Evolutionary conservation across 352 stramenopile genomes (phyloP), one percentile per base, ranked within the genome.

Genomic region (Lagenidium giganteum): DNA sequence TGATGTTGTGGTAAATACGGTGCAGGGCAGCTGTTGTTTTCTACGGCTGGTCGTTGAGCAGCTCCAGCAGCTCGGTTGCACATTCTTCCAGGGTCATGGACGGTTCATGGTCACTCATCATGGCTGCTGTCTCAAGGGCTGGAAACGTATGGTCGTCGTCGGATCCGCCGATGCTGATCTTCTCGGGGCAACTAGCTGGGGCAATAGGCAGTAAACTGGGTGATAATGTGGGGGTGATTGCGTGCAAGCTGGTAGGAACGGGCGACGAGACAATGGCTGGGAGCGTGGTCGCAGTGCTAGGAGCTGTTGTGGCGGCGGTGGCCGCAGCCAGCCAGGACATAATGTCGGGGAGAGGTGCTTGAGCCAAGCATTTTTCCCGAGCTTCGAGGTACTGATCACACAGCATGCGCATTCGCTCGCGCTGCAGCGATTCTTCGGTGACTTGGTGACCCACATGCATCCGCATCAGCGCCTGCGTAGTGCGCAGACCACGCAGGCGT

Each of bases 401-500:
- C 44, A 83, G 61, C 31, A 65, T 42, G 8, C 70, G 73, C 33
- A 83, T 44, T 2, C 70, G 70, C 44, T 86, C 73, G 47, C 81
- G 70, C 20, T 77, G 46, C 46, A 86, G 67, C 23, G 65, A 80
- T 32, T 86, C 73, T 40, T 83, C 72, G 32, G 59, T 83, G 33
- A 85, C 67, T 36, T 72, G 55, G 46, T 85, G 72, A 24, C 72
- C 69, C 18, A 67, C 68, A 54, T 85, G 65, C 69, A 81, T 83
- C 14, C 73, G 73, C 73, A 83, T 81, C 46, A 86, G 71, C 36
- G 73, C 73, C 45, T 86, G 73, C 53, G 81, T 83, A 14, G 73
- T 87, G 30, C 75, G 67, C 23, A 87, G 45, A 0, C 75, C 75
- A 8, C 75, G 75, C 7, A 85, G 56, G 3, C 75, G 61, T 0